Conservation (phyloP, 495 filamentous ascomycete species). For the Podospora pseudopauciseta region DNA sequence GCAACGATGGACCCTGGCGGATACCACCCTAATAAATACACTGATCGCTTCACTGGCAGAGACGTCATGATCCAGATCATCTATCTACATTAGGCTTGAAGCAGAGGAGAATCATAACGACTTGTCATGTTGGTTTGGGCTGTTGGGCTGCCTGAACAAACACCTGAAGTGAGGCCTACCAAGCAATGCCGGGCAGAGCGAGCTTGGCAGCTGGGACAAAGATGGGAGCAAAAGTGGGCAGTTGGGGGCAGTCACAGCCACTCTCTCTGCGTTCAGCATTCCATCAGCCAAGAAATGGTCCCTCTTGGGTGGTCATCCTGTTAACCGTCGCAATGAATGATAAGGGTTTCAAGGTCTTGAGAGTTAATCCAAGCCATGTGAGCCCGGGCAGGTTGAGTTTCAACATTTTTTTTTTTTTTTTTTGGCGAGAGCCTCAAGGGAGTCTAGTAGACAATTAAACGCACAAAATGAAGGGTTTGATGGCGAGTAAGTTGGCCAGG, state of each 20-base stretch:
- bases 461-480: background rate
- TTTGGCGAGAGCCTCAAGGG: background rate
- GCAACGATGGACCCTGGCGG: background rate
- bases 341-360: background rate
- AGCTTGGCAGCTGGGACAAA: slow-evolving; percentile 1
- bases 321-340: background rate
- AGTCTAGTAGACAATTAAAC: background rate
- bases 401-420: background rate
- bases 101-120: background rate
- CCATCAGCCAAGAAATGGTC: slow-evolving; percentile 6
- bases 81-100: background rate
- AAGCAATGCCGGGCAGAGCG: background rate
- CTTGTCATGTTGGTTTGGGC: background rate
- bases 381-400: background rate
- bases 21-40: background rate
- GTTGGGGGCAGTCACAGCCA: background rate
- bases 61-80: background rate
- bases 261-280: slow-evolving; percentile 2
- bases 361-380: background rate
- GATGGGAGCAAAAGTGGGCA: background rate
- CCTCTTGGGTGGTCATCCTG: background rate
- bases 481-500: background rate
- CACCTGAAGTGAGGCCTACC: background rate
- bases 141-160: background rate
- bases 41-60: background rate